phyloP scores from a whole-genome alignment of 768 basidiomycete species.

The Auricularia cornea region DNA sequence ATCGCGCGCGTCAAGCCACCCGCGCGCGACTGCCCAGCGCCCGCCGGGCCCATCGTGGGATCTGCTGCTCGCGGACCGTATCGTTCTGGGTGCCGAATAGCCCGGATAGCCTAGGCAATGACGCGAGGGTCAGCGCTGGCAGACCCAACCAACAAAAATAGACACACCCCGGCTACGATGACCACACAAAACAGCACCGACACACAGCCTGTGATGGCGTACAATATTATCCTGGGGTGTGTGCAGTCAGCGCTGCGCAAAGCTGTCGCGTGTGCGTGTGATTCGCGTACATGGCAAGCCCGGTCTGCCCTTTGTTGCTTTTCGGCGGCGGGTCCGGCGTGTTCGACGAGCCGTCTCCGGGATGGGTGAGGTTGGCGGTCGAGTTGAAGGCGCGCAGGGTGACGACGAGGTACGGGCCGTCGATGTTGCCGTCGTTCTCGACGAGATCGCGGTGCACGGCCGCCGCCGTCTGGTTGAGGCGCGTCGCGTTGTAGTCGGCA shows the following conservation, averaged over 20 bases:
- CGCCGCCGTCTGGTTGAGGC: constrained; percentile 46
- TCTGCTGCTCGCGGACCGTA: constrained; percentile 66
- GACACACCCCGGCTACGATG: constrained; percentile 70
- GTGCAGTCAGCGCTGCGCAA: too few relatives aligned
- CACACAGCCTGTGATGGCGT: constrained; percentile 84
- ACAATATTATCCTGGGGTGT: constrained; percentile 61
- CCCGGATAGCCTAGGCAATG: constrained; percentile 60
- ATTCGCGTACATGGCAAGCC: constrained; percentile 61
- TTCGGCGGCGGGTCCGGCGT: constrained; percentile 8
- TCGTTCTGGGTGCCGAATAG: constrained; percentile 81
- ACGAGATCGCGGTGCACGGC: constrained; percentile 33
- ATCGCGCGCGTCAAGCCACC: constrained; percentile 88
- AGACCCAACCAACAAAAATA: background rate
- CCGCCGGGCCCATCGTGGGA: constrained; percentile 8
- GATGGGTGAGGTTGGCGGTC: constrained; percentile 30
- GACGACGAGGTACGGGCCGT: constrained; percentile 57
- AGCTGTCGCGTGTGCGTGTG: too few relatives aligned
- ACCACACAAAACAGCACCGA: constrained; percentile 78
- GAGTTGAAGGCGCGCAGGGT: constrained; percentile 59
- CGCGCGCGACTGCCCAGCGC: constrained; percentile 56
- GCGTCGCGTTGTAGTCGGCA: constrained; percentile 48
- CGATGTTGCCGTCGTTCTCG: constrained; percentile 34
- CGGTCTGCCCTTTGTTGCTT: constrained; percentile 32
- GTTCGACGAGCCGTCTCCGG: constrained; percentile 17
- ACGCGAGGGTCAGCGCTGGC: constrained; percentile 4